These are phyloP conservation scores for Holtermannia corniformis DNA, from an alignment of 768 basidiomycete species.

Conservation along the genomic window DNA sequence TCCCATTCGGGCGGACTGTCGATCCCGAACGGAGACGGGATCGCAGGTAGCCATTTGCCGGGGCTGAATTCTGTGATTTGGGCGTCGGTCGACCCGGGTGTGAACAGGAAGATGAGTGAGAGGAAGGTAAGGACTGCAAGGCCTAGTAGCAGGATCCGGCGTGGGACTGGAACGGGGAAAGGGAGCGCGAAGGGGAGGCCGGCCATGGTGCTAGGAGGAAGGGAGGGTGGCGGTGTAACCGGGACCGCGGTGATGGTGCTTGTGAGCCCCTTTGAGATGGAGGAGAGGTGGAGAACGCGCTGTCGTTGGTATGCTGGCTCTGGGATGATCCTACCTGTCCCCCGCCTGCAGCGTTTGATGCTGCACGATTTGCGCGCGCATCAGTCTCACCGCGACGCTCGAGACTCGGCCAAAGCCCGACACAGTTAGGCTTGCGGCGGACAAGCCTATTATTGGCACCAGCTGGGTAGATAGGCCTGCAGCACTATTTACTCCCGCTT, in stretches of 20 bases:
- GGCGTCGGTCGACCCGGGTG: conserved; percentile 17
- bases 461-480: not conserved
- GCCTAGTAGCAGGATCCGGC: conserved; percentile 30
- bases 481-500: too few relatives aligned
- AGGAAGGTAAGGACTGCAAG: conserved; percentile 24
- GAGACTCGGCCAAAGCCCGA: too few relatives aligned
- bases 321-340: too few relatives aligned
- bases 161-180: conserved; percentile 21
- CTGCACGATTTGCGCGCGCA: too few relatives aligned
- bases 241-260: not conserved
- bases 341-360: too few relatives aligned
- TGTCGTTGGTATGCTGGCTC: too few relatives aligned
- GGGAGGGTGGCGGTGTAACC: not conserved
- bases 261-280: not conserved
- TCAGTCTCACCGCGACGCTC: too few relatives aligned
- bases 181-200: conserved; percentile 20
- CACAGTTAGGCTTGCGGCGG: too few relatives aligned
- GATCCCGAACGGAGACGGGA: conserved; percentile 19
- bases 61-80: conserved; percentile 29
- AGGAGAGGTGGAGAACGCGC: conserved; percentile 4
- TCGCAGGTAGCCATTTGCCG: conserved; percentile 37
- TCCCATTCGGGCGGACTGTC: conserved; percentile 32
- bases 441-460: not conserved
- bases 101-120: conserved; percentile 33
- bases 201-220: conserved; percentile 7